phyloP scores from a whole-genome alignment of 441 rosid species.

The Eutrema salsugineum region DNA sequence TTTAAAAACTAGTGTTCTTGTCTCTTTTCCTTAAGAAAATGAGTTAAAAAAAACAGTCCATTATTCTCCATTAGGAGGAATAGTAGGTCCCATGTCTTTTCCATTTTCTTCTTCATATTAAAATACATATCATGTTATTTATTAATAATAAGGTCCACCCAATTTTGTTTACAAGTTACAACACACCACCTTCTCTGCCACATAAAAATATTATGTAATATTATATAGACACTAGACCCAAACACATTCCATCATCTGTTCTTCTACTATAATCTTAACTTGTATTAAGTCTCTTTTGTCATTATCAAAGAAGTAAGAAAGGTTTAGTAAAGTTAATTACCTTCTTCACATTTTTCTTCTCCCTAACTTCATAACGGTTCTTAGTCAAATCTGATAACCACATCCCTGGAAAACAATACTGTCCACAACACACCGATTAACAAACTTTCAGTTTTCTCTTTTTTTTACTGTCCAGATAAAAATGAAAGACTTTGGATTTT shows the following conservation, averaged over 20 bases:
- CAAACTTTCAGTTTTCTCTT: background rate
- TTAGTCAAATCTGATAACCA: slow-evolving; percentile 65
- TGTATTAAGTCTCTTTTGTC: background rate
- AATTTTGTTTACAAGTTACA: slow-evolving; percentile 30
- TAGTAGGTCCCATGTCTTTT: slow-evolving; percentile 33
- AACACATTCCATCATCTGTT: slow-evolving; percentile 7
- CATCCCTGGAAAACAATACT: slow-evolving; percentile 79
- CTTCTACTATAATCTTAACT: background rate
- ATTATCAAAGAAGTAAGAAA: slow-evolving; percentile 9
- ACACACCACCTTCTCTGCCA: slow-evolving; percentile 29
- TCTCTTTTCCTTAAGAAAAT: background rate
- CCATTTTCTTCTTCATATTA: slow-evolving; percentile 24
- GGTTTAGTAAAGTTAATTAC: slow-evolving; percentile 29
- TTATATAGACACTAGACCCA: background rate
- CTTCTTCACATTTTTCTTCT: slow-evolving; percentile 76
- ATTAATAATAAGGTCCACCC: slow-evolving; percentile 22
- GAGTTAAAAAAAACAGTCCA: background rate
- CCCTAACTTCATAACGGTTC: slow-evolving; percentile 71
- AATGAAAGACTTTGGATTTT: background rate
- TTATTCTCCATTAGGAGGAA: slow-evolving; percentile 35
- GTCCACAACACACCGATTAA: slow-evolving; percentile 28
- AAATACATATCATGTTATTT: background rate
- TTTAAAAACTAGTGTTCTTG: background rate
- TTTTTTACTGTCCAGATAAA: background rate
- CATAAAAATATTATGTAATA: slow-evolving; percentile 14